phyloP scores from a whole-genome alignment of 306 rosid species.

The Psophocarpus tetragonolobus region DNA sequence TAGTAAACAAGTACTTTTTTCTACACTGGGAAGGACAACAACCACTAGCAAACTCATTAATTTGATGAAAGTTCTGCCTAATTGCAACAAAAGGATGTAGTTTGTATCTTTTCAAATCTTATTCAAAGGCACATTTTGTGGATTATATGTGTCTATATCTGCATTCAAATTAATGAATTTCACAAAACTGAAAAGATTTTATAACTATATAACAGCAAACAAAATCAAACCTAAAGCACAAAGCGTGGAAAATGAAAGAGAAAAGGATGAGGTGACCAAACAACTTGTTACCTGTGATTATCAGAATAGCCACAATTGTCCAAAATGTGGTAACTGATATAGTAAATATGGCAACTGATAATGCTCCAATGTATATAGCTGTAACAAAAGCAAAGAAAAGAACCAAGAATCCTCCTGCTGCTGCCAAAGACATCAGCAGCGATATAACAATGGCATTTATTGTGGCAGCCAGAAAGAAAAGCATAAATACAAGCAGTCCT shows the following conservation, averaged over 20 bases:
- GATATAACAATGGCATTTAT: conserved; percentile 71
- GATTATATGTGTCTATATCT: conserved; percentile 11
- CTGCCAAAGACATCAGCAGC: conserved; percentile 78
- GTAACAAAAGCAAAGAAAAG: conserved; percentile 70
- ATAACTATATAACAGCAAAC: conserved; percentile 23
- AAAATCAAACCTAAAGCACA: neutral
- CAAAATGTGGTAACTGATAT: conserved; percentile 62
- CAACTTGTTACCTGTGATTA: conserved; percentile 62
- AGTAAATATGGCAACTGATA: conserved; percentile 69
- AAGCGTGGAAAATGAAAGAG: conserved; percentile 19
- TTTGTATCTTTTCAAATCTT: neutral
- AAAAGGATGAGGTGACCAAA: conserved; percentile 12
- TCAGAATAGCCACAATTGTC: conserved; percentile 62
- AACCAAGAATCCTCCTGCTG: conserved; percentile 95
- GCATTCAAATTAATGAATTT: conserved; percentile 13
- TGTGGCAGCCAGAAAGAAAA: conserved; percentile 87
- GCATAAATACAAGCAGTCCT: conserved; percentile 77
- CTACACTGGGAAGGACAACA: conserved; percentile 4
- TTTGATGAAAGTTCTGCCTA: neutral
- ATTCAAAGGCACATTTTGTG: conserved; percentile 23
- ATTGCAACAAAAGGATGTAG: conserved; percentile 25
- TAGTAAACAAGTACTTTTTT: neutral
- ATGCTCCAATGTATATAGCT: conserved; percentile 79
- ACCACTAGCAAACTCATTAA: conserved; percentile 7
- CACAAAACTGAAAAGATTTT: neutral